phyloP scores from a whole-genome alignment of 495 filamentous ascomycete genomes.

The Penicillium egyptiacum region DNA sequence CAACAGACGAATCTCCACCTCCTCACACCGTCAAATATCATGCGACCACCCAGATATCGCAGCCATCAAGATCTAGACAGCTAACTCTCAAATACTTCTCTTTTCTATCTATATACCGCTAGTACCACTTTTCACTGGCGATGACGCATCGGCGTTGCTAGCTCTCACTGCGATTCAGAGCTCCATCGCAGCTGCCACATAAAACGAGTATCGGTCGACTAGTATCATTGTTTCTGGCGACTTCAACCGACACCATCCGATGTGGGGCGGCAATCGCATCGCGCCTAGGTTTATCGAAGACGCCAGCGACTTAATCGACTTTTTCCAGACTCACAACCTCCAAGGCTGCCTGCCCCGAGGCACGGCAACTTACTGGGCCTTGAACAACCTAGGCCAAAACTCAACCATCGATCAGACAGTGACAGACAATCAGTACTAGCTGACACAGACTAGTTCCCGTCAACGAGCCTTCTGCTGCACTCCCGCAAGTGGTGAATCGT shows the following conservation, averaged over 20 bases:
- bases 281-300: conserved; percentile 18
- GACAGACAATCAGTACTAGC: too few species aligned
- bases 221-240: conserved; percentile 5
- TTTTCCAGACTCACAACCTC: too few species aligned
- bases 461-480: conserved; percentile 31
- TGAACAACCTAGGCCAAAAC: too few species aligned
- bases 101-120: too few species aligned
- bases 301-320: conserved; percentile 23
- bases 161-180: conserved; percentile 16
- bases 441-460: too few species aligned
- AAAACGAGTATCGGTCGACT: not conserved
- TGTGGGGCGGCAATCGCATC: conserved; percentile 5
- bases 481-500: conserved; percentile 12
- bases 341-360: too few species aligned
- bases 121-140: too few species aligned
- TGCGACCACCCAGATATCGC: conserved; percentile 27
- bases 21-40: conserved; percentile 21
- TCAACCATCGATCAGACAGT: too few species aligned
- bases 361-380: too few species aligned
- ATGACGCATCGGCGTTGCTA: too few species aligned
- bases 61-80: conserved; percentile 28
- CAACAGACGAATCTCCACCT: conserved; percentile 25
- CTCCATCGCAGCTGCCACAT: not conserved
- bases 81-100: conserved; percentile 20
- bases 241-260: conserved; percentile 15